A percentile compares a stretch with the other conserved stretches of the same genome.
Conservation (phyloP, 495 filamentous ascomycete species). For the Penicillium turbatum region DNA sequence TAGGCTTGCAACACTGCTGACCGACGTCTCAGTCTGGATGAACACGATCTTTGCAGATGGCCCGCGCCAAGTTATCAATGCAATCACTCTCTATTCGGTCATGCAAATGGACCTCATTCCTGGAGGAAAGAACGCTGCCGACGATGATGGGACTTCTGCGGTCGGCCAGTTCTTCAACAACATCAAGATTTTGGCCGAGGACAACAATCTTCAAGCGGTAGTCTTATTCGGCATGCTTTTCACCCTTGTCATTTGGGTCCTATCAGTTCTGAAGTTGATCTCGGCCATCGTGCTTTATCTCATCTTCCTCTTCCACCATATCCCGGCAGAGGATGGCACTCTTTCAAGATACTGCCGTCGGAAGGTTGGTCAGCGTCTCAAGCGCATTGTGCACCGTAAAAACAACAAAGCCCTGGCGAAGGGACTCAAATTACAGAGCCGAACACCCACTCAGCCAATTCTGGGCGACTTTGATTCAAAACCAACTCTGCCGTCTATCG, state of each 20-base stretch:
- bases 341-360: constrained; percentile 80
- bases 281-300: constrained; percentile 73
- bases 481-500: constrained; percentile 64
- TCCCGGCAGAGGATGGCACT: constrained; percentile 71
- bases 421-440: constrained; percentile 59
- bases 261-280: constrained; percentile 70
- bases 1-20: constrained; percentile 14
- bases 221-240: constrained; percentile 87
- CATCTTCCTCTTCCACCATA: constrained; percentile 84
- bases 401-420: constrained; percentile 81
- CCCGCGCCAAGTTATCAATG: constrained; percentile 85
- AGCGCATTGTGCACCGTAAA: constrained; percentile 73
- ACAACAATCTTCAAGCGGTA: constrained; percentile 71
- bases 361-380: constrained; percentile 79
- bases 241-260: constrained; percentile 83
- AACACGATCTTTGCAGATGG: constrained; percentile 84
- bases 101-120: constrained; percentile 65
- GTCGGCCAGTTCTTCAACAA: constrained; percentile 71
- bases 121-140: constrained; percentile 45
- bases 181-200: constrained; percentile 60
- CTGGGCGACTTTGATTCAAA: constrained; percentile 50
- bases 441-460: constrained; percentile 48
- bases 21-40: constrained; percentile 62
- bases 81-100: constrained; percentile 79
- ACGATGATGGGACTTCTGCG: constrained; percentile 46